A percentile compares a stretch with the other conserved stretches of the same genome.
These are phyloP conservation scores for Euphorbia schlechtendalii DNA, from an alignment of 441 rosid genomes.

Conservation along the genomic window DNA sequence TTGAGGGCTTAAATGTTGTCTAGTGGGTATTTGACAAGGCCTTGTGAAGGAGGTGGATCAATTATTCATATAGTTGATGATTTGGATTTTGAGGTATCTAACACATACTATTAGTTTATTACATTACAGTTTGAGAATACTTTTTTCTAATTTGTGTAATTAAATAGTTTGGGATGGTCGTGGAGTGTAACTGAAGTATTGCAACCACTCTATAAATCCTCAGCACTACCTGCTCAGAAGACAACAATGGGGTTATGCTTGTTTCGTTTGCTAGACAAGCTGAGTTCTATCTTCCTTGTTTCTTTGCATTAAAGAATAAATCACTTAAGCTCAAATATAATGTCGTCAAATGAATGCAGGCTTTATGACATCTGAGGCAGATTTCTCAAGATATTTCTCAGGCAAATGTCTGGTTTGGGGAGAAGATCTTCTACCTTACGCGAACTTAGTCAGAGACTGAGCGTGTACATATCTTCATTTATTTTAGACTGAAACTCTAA, in stretches of 20 bases:
- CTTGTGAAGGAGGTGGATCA: too few relatives aligned
- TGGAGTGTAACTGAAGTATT: constrained; percentile 95
- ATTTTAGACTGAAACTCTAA: too few relatives aligned
- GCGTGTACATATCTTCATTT: constrained; percentile 48
- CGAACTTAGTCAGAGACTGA: constrained; percentile 80
- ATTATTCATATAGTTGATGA: too few relatives aligned
- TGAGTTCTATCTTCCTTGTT: background rate
- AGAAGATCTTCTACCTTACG: constrained; percentile 88
- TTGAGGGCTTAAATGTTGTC: too few relatives aligned
- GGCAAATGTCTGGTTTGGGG: constrained; percentile 83
- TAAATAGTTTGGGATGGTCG: constrained; percentile 24
- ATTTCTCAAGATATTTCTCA: constrained; percentile 82
- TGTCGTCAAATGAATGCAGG: constrained; percentile 35
- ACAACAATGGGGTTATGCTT: constrained; percentile 79
- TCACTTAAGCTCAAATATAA: constrained; percentile 10
- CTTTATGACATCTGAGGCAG: constrained; percentile 82
- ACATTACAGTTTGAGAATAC: background rate
- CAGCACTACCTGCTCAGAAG: constrained; percentile 87
- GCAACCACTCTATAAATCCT: constrained; percentile 87
- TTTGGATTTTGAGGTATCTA: constrained; percentile 80
- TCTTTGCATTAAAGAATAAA: too few relatives aligned
- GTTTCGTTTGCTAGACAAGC: constrained; percentile 8
- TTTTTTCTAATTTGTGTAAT: constrained; percentile 12
- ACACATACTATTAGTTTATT: too few relatives aligned
- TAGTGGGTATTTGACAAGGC: too few relatives aligned